A percentile compares a stretch with the other conserved stretches of the same genome.
These are phyloP conservation scores for Cladosporium sp. DNA, from an alignment of 2,329 filamentous ascomycete genomes.

Conservation along the genomic window DNA sequence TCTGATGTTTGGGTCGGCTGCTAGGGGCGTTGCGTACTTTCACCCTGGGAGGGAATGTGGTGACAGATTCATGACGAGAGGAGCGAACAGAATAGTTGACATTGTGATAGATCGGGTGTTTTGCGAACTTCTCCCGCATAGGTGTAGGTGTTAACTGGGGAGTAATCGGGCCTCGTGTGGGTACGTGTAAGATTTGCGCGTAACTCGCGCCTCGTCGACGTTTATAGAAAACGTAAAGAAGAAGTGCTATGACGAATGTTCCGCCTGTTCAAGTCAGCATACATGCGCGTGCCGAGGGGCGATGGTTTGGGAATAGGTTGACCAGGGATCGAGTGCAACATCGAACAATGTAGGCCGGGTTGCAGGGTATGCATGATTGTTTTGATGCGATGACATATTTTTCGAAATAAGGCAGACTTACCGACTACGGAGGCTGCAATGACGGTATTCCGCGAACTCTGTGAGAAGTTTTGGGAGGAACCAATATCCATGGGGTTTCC, in stretches of 20 bases:
- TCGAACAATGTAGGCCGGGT: too few species aligned
- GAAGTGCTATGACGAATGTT: conserved; percentile 19
- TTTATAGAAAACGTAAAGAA: conserved; percentile 21
- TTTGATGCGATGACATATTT: neutral
- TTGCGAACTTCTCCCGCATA: conserved; percentile 7
- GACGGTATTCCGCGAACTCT: conserved; percentile 17
- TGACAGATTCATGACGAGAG: conserved; percentile 17
- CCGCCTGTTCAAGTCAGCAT: conserved; percentile 14
- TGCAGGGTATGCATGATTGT: too few species aligned
- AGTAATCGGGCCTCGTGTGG: conserved; percentile 14
- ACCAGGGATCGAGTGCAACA: too few species aligned
- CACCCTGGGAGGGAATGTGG: neutral
- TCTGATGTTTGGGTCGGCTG: neutral
- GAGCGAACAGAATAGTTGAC: conserved; percentile 23
- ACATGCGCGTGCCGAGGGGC: neutral
- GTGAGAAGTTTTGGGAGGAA: conserved; percentile 6
- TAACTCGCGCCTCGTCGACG: conserved; percentile 22
- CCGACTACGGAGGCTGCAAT: conserved; percentile 23
- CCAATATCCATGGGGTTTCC: neutral
- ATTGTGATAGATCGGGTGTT: conserved; percentile 24
- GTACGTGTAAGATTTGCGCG: conserved; percentile 23
- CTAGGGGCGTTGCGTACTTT: neutral
- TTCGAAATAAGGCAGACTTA: conserved; percentile 12
- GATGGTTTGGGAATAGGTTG: too few species aligned
- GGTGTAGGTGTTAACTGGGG: conserved; percentile 16